Conservation (phyloP, 2,329 filamentous ascomycete species). For the Ophiostoma tasmaniense region DNA sequence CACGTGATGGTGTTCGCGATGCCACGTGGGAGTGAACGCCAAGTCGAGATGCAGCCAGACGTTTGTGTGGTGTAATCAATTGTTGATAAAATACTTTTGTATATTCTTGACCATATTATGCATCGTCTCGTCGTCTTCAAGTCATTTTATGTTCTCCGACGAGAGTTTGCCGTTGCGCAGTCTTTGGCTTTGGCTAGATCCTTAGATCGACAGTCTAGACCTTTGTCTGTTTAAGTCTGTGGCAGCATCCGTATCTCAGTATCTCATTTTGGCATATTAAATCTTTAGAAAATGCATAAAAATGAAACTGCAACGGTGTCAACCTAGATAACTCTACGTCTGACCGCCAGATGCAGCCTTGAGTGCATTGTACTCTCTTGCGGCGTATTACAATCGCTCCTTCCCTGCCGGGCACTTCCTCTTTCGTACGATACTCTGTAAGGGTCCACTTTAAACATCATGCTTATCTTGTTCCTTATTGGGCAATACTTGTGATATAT, state of each 20-base stretch:
- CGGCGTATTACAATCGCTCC: background rate
- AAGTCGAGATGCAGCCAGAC: background rate
- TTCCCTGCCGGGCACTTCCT: background rate
- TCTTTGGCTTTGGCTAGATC: background rate
- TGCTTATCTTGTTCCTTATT: background rate
- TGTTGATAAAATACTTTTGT: background rate
- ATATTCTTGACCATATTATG: background rate
- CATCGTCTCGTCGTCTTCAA: no score
- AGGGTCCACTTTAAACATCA: background rate
- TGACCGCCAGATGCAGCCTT: background rate
- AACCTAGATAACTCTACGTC: background rate
- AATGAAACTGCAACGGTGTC: no score
- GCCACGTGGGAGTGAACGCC: background rate
- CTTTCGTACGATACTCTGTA: background rate
- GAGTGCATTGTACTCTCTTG: background rate
- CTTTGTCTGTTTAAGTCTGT: background rate
- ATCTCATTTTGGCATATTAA: background rate
- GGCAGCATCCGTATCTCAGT: background rate
- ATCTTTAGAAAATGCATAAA: no score
- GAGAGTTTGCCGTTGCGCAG: background rate
- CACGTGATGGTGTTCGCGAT: background rate
- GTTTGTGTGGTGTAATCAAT: background rate
- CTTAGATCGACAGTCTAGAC: background rate
- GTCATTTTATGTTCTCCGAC: background rate
- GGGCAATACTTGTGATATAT: background rate